Percentiles rank a stretch among this genome's conserved stretches.
phyloP scores from a whole-genome alignment of 768 basidiomycete species.

The Podaxis mareebaensis region DNA sequence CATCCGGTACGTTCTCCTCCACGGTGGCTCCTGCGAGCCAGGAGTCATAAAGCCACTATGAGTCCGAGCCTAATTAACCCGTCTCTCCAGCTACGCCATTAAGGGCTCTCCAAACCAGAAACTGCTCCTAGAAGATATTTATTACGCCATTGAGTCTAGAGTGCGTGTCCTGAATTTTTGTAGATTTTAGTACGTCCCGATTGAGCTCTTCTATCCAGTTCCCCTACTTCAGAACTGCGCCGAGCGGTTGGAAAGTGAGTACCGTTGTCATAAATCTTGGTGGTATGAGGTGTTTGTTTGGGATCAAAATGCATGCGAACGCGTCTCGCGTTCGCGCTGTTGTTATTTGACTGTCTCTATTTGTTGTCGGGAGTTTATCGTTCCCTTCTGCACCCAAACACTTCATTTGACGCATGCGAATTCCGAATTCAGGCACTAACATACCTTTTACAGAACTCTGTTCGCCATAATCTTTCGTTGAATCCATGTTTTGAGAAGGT shows the following conservation, averaged over 20 bases:
- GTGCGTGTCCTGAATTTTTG: conserved; percentile 43
- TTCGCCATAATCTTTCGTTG: conserved; percentile 86
- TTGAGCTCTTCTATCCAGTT: conserved; percentile 49
- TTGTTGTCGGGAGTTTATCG: conserved; percentile 52
- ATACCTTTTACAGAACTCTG: conserved; percentile 66
- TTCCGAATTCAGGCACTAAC: conserved; percentile 28
- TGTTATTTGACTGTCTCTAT: conserved; percentile 63
- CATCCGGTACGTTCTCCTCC: conserved; percentile 63
- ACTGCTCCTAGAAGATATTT: conserved; percentile 84
- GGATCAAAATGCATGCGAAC: conserved; percentile 24
- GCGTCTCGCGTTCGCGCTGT: conserved; percentile 59
- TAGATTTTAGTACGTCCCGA: conserved; percentile 19
- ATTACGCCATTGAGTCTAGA: conserved; percentile 88
- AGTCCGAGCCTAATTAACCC: conserved; percentile 17
- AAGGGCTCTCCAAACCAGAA: conserved; percentile 90
- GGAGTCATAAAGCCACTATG: conserved; percentile 5
- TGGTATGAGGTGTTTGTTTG: conserved; percentile 17
- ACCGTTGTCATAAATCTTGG: conserved; percentile 9
- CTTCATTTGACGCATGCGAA: conserved; percentile 23
- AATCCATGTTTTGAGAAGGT: conserved; percentile 93
- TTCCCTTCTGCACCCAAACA: conserved; percentile 31
- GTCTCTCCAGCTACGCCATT: conserved; percentile 71
- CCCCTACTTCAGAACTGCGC: conserved; percentile 85
- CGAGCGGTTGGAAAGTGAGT: conserved; percentile 90
- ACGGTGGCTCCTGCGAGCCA: neutral